A percentile compares a stretch with the other conserved stretches of the same genome.
These are phyloP conservation scores for Austroboletus niveus DNA, from an alignment of 1,284 basidiomycete genomes.

Conservation along the genomic window DNA sequence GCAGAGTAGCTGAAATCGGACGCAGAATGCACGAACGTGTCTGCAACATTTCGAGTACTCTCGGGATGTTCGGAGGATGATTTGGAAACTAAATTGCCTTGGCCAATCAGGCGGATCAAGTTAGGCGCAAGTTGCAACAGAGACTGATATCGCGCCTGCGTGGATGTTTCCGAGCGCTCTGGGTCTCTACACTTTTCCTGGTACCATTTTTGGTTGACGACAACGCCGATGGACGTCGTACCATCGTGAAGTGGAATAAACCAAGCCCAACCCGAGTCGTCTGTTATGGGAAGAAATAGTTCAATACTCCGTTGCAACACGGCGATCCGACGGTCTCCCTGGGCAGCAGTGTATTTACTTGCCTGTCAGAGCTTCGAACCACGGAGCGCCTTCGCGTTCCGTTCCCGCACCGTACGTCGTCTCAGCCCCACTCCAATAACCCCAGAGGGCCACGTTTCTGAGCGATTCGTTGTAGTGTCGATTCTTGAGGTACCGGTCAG, in stretches of 20 bases:
- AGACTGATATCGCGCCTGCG: constrained; percentile 29
- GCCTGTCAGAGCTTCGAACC: constrained; percentile 74
- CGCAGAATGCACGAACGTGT: constrained; percentile 40
- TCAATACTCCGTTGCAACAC: no score
- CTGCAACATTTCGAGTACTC: not conserved
- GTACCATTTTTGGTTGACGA: constrained; percentile 60
- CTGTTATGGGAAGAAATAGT: constrained; percentile 34
- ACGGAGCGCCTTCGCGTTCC: constrained; percentile 56
- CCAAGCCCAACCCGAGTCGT: constrained; percentile 77
- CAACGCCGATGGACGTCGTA: constrained; percentile 67
- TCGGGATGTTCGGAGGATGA: not conserved
- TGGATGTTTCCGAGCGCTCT: constrained; percentile 36
- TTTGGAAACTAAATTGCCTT: constrained; percentile 42
- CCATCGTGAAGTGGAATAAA: constrained; percentile 73
- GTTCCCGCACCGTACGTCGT: constrained; percentile 50
- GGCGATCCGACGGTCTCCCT: no score
- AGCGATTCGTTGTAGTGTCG: constrained; percentile 65
- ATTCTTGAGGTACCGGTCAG: constrained; percentile 64
- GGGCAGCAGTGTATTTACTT: constrained; percentile 9
- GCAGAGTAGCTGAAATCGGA: constrained; percentile 74
- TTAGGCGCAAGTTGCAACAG: constrained; percentile 47
- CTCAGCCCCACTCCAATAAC: constrained; percentile 60
- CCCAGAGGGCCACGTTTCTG: constrained; percentile 76
- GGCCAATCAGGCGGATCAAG: constrained; percentile 48
- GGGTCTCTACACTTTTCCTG: constrained; percentile 37